These are phyloP conservation scores for Porogramme epimiltina DNA, from an alignment of 1,284 basidiomycete species.

Conservation along the genomic window DNA sequence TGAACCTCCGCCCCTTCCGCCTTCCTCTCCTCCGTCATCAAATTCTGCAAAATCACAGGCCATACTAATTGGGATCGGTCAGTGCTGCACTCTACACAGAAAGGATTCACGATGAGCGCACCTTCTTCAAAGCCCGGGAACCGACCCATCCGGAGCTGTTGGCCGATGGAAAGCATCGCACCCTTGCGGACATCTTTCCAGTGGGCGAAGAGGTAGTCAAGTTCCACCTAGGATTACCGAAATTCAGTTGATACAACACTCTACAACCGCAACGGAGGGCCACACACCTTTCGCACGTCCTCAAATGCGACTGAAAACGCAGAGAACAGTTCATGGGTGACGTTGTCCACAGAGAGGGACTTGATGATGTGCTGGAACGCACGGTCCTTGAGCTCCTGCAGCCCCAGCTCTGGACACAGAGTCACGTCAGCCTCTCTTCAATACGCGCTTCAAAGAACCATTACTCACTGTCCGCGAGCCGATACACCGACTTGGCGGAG, in stretches of 20 bases:
- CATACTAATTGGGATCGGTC: conserved; percentile 67
- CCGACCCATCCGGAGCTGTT: conserved; percentile 76
- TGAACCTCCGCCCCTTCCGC: too few relatives aligned
- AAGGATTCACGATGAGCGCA: conserved; percentile 25
- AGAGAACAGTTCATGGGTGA: conserved; percentile 86
- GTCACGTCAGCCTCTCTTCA: neutral
- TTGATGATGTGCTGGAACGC: conserved; percentile 79
- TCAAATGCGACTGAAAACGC: conserved; percentile 83
- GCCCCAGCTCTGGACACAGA: conserved; percentile 55
- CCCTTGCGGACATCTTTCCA: conserved; percentile 82
- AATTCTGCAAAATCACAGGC: conserved; percentile 63
- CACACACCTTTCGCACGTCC: conserved; percentile 74
- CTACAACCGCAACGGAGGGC: neutral
- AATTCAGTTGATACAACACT: neutral
- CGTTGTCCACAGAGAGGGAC: conserved; percentile 76
- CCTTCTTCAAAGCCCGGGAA: conserved; percentile 86
- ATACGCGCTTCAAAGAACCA: neutral
- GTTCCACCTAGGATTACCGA: conserved; percentile 54
- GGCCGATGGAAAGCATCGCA: conserved; percentile 83
- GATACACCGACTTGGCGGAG: conserved; percentile 87
- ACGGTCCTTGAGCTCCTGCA: conserved; percentile 67
- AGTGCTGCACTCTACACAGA: neutral
- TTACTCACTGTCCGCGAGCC: conserved; percentile 77
- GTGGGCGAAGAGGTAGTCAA: conserved; percentile 77
- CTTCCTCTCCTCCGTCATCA: conserved; percentile 30